phyloP scores from a whole-genome alignment of 148 eudicot genomes.

The Cornus florida region DNA sequence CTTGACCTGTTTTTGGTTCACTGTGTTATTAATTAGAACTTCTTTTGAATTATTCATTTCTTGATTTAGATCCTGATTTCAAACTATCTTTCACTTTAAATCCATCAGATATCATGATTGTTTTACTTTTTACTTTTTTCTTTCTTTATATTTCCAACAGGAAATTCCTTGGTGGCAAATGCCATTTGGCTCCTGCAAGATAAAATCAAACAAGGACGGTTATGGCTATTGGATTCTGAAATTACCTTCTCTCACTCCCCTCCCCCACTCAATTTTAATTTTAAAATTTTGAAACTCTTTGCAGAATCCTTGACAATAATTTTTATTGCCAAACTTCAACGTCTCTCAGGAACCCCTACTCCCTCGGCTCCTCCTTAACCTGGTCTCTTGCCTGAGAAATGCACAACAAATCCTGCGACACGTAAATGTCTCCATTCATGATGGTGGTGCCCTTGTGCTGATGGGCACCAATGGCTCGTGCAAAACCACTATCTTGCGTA shows the following conservation, averaged over 20 bases:
- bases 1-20: not conserved
- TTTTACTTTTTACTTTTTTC: no score
- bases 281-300: not conserved
- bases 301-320: not conserved
- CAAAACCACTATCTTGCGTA: slow-evolving; percentile 77
- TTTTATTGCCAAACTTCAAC: slow-evolving; percentile 12
- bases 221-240: no score
- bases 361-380: slow-evolving; percentile 75
- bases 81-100: not conserved
- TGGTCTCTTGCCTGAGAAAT: slow-evolving; percentile 92
- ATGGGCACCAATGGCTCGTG: slow-evolving; percentile 88
- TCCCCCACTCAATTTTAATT: not conserved
- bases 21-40: not conserved
- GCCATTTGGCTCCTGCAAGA: no score
- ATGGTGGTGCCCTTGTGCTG: slow-evolving; percentile 81
- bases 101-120: not conserved
- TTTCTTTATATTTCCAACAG: not conserved
- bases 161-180: not conserved
- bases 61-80: no score
- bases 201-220: no score
- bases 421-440: slow-evolving; percentile 71
- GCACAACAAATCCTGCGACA: slow-evolving; percentile 91
- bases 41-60: not conserved
- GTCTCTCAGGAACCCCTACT: slow-evolving; percentile 64
- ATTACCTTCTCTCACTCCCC: no score